phyloP scores from a whole-genome alignment of 805 yeast genomes.

The Isabelozyma pseudorhagii region DNA sequence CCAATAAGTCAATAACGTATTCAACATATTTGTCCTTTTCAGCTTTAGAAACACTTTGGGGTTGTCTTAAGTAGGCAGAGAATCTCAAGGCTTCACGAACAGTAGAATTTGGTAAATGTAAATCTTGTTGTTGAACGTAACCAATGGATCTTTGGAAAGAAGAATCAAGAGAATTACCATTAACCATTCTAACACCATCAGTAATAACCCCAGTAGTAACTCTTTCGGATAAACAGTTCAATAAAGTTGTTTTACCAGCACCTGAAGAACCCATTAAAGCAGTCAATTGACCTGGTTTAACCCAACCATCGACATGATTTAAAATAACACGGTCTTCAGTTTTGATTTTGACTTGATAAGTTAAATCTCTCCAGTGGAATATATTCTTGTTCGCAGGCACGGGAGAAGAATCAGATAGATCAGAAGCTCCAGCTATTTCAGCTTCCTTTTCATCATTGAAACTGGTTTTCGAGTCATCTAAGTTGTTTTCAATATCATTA shows the following conservation, averaged over 20 bases:
- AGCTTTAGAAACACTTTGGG: conserved; percentile 47
- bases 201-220: conserved; percentile 68
- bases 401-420: conserved; percentile 1
- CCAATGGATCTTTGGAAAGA: conserved; percentile 79
- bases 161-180: conserved; percentile 59
- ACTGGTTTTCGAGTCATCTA: conserved; percentile 22
- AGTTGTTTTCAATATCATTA: conserved; percentile 17
- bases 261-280: conserved; percentile 87
- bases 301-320: conserved; percentile 55
- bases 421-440: conserved; percentile 7
- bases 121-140: conserved; percentile 78
- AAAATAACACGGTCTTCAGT: conserved; percentile 38
- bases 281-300: conserved; percentile 76
- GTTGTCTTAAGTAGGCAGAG: conserved; percentile 72
- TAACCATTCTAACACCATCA: conserved; percentile 61
- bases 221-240: conserved; percentile 71
- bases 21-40: conserved; percentile 72
- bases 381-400: conserved; percentile 9
- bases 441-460: conserved; percentile 27
- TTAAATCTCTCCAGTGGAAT: conserved; percentile 39
- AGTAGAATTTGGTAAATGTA: conserved; percentile 65
- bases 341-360: conserved; percentile 35
- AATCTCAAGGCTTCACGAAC: conserved; percentile 73
- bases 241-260: conserved; percentile 79
- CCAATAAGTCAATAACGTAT: conserved; percentile 60